Conservation (phyloP, 2,329 filamentous ascomycete species). For the Arthrocladium fulminans region DNA sequence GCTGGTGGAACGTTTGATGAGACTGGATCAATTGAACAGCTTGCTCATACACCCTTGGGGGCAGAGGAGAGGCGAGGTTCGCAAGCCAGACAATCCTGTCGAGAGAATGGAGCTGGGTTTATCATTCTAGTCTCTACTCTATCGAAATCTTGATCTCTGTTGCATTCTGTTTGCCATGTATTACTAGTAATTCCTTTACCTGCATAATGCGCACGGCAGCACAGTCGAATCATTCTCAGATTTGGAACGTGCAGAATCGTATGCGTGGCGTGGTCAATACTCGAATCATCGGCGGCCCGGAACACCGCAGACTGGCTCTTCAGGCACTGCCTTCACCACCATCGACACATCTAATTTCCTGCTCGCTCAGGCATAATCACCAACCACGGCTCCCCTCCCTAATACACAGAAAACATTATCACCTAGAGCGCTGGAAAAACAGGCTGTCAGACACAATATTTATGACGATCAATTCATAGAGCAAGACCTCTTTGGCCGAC, state of each 20-base stretch:
- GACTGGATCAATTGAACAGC: neutral
- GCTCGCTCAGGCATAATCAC: conserved; percentile 5
- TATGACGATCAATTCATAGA: conserved; percentile 1
- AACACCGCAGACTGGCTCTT: conserved; percentile 3
- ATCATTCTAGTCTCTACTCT: neutral
- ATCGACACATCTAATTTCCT: conserved; percentile 10
- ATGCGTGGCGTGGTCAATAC: neutral
- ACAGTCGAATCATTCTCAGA: neutral
- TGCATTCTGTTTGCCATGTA: neutral
- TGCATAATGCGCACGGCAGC: neutral
- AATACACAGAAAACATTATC: conserved; percentile 23
- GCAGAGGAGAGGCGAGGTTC: neutral
- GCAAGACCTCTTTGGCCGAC: neutral
- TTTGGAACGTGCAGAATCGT: neutral
- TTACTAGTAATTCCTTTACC: conserved; percentile 1
- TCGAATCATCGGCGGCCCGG: neutral
- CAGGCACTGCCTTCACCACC: neutral
- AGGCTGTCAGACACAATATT: conserved; percentile 19
- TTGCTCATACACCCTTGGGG: neutral
- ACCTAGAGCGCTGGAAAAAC: conserved; percentile 33
- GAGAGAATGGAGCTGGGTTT: neutral
- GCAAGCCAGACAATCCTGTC: neutral
- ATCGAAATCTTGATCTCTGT: neutral
- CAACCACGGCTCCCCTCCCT: conserved; percentile 18
- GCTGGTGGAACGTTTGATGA: neutral